Base-by-base conservation (phyloP, 2,329 filamentous ascomycete species). In the Parascedosporium putredinis region DNA sequence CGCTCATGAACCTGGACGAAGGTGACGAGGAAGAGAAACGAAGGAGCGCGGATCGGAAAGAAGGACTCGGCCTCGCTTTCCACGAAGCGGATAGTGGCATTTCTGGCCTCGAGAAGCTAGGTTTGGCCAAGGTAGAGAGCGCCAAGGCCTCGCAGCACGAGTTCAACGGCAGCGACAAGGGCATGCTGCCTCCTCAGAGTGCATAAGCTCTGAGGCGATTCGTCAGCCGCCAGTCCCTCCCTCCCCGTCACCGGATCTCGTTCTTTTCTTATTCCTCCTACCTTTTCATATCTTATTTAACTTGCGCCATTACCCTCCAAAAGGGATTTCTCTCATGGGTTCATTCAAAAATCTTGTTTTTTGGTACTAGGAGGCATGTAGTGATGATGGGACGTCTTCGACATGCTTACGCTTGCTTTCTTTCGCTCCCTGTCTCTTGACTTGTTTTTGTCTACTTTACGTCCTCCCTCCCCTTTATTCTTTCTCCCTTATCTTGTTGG, bases 1-100 rank as follows among this genome's bases (percentile, higher is more conserved):
- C 88, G 2, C 72, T 96, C 50, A 91, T 93, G 84, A 84, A 79
- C 56, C 67, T 82, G 3, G 78, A 82, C 47, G 75, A 74, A 54
- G 54, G 5, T 18, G 36, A 10, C 23, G 58, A 55, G 33, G 55
- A 50, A 50, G 51, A 62, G 50, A 61, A 60, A 49, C 33, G 43
- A 6, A 18, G 49, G 59, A 42, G 38, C 38, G 38, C 38, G 4
- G 20, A 23, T 6, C 16, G 62, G 22, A 2, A 34, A 51, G 60
- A 61, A 24, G 66, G 65, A 8, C 59, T 69, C 0, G 66, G 65
- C 14, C 68, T 69, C 52, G 62, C 63, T 4, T 67, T 65, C 50
- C 61, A 61, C 49, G 65, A 67, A 53, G 61, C 67, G 20, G 66
- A 67, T 55, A 67, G 64, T 57, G 65, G 63, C 24, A 57, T 67